Conservation (phyloP, 345 rosid species). For the Lepidium sativum region DNA sequence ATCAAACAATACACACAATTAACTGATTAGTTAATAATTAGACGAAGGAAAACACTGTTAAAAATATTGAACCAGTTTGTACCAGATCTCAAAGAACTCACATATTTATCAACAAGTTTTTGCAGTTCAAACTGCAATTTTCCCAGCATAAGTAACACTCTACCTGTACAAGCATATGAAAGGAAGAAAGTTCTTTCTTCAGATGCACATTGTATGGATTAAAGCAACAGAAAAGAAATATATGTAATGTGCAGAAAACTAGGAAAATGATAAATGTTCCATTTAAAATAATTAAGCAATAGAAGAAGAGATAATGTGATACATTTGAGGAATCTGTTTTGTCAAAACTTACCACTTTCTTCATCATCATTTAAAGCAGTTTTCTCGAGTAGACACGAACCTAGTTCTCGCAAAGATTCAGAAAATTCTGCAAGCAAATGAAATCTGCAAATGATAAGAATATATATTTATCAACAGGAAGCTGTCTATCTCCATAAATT, state of each 20-base stretch:
- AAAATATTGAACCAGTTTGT: neutral
- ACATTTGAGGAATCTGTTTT: neutral
- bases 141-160: conserved; percentile 76
- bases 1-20: conserved; percentile 13
- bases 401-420: conserved; percentile 79
- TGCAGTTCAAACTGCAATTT: conserved; percentile 80
- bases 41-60: neutral
- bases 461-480: conserved; percentile 10
- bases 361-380: conserved; percentile 72
- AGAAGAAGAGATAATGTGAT: neutral
- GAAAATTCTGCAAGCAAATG: conserved; percentile 73
- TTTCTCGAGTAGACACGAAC: conserved; percentile 77
- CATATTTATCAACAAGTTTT: conserved; percentile 81
- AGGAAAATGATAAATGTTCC: neutral
- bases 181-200: neutral
- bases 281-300: neutral
- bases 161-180: conserved; percentile 44
- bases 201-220: neutral
- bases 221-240: neutral
- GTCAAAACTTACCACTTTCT: conserved; percentile 62
- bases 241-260: neutral
- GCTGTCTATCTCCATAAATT: conserved; percentile 5
- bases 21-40: neutral
- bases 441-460: conserved; percentile 25
- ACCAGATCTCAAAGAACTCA: conserved; percentile 34